Evolutionary conservation across 768 basidiomycete genomes (phyloP).

Genomic region (Pleurotus citrinopileatus): DNA sequence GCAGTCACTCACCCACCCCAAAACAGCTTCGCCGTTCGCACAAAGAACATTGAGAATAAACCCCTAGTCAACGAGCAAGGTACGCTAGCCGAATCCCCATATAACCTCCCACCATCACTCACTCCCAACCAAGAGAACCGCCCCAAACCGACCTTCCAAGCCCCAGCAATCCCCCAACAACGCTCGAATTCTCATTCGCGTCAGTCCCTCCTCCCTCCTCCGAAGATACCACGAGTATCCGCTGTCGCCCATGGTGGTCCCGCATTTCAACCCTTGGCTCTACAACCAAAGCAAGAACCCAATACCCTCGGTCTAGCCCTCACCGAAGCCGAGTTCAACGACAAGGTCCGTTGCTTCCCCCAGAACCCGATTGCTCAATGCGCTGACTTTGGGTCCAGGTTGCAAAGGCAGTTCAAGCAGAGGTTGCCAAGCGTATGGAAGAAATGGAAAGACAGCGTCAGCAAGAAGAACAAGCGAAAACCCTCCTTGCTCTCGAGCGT

Average conservation of each 20-base stretch:
- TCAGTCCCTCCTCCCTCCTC: conserved; percentile 34
- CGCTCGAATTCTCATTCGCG: conserved; percentile 17
- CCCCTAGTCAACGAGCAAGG: conserved; percentile 78
- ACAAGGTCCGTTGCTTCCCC: conserved; percentile 40
- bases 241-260: conserved; percentile 26
- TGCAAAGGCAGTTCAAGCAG: conserved; percentile 68
- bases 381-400: conserved; percentile 44
- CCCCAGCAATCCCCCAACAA: conserved; percentile 17
- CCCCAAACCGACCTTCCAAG: conserved; percentile 30
- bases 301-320: conserved; percentile 37
- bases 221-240: conserved; percentile 34
- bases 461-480: conserved; percentile 35
- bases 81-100: conserved; percentile 20
- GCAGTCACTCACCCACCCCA: conserved; percentile 7
- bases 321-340: conserved; percentile 73
- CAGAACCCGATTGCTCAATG: not conserved
- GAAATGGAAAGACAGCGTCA: conserved; percentile 40
- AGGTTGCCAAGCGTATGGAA: conserved; percentile 66
- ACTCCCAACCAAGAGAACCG: conserved; percentile 32
- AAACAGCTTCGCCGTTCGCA: conserved; percentile 70
- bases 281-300: conserved; percentile 29
- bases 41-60: conserved; percentile 85
- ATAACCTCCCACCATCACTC: not conserved
- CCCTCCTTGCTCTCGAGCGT: conserved; percentile 28
- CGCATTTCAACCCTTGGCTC: conserved; percentile 35